A percentile compares a stretch with the other conserved stretches of the same genome.
phyloP scores from a whole-genome alignment of 2,329 filamentous ascomycete genomes.

The Aspergillus quadricinctus region DNA sequence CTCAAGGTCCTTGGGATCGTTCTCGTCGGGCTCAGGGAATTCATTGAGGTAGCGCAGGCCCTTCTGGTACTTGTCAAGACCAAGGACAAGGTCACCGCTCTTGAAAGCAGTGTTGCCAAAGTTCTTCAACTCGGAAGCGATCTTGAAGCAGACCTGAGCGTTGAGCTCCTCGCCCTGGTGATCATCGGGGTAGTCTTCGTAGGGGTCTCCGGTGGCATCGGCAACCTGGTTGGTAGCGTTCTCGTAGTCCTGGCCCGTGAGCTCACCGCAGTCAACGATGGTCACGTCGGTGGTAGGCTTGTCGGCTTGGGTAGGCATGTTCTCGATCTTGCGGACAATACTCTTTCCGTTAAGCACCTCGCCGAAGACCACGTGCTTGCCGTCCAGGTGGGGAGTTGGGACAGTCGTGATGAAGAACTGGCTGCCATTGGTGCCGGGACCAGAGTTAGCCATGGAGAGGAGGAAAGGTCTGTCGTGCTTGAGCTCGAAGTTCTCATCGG shows the following conservation, averaged over 20 bases:
- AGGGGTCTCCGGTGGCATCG: conserved; percentile 81
- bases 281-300: conserved; percentile 70
- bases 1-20: conserved; percentile 65
- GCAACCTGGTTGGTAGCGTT: conserved; percentile 63
- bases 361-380: conserved; percentile 96
- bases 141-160: conserved; percentile 66
- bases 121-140: conserved; percentile 80
- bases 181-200: conserved; percentile 96
- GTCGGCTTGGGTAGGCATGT: conserved; percentile 70
- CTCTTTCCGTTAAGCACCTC: conserved; percentile 92
- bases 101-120: conserved; percentile 94
- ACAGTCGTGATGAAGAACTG: conserved; percentile 99
- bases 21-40: conserved; percentile 65
- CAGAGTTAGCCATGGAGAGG: conserved; percentile 96
- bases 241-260: conserved; percentile 66
- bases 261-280: conserved; percentile 82
- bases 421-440: conserved; percentile 89
- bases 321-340: conserved; percentile 84
- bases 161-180: conserved; percentile 58
- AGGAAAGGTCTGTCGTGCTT: conserved; percentile 93
- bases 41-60: conserved; percentile 84
- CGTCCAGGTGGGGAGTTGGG: conserved; percentile 87
- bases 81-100: conserved; percentile 62
- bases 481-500: conserved; percentile 89
- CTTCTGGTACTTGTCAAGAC: conserved; percentile 91